Evolutionary conservation across 192 early-diverging fungal species (phyloP).

Genomic region (Coemansia asiatica): DNA sequence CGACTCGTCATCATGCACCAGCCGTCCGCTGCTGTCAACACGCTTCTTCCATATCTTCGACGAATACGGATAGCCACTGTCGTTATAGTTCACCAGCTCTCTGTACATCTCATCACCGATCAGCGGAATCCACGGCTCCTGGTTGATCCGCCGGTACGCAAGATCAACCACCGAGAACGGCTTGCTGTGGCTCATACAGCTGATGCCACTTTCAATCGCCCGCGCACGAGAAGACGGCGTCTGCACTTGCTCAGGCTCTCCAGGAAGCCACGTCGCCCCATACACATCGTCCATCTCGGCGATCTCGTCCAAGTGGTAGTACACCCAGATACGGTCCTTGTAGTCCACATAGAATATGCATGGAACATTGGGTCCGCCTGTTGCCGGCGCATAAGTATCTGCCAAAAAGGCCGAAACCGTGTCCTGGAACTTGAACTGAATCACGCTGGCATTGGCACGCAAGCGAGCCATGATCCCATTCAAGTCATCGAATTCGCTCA

Average conservation of each 20-base stretch:
- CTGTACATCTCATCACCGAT: constrained; percentile 21
- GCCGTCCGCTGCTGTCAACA: neutral
- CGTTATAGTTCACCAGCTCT: constrained; percentile 13
- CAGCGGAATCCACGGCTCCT: constrained; percentile 51
- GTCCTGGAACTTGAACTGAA: constrained; percentile 57
- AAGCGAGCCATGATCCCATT: constrained; percentile 44
- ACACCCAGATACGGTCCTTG: constrained; percentile 55
- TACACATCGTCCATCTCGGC: constrained; percentile 56
- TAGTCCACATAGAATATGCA: constrained; percentile 56
- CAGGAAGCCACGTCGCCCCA: constrained; percentile 49
- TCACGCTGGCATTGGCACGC: constrained; percentile 47
- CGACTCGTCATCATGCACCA: neutral
- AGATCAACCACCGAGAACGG: constrained; percentile 50
- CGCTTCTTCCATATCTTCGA: constrained; percentile 35
- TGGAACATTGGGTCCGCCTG: constrained; percentile 54
- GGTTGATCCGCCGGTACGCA: constrained; percentile 47
- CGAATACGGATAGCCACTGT: constrained; percentile 43
- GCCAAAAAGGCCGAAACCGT: constrained; percentile 53
- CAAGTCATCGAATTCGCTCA: constrained; percentile 40
- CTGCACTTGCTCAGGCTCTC: constrained; percentile 26
- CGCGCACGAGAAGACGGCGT: constrained; percentile 19
- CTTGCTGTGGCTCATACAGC: constrained; percentile 34
- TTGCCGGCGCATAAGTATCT: constrained; percentile 50
- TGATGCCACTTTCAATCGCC: constrained; percentile 16
- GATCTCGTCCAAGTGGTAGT: constrained; percentile 54